Evolutionary conservation across 306 rosid species (phyloP).

Genomic region (Argentina anserina): DNA sequence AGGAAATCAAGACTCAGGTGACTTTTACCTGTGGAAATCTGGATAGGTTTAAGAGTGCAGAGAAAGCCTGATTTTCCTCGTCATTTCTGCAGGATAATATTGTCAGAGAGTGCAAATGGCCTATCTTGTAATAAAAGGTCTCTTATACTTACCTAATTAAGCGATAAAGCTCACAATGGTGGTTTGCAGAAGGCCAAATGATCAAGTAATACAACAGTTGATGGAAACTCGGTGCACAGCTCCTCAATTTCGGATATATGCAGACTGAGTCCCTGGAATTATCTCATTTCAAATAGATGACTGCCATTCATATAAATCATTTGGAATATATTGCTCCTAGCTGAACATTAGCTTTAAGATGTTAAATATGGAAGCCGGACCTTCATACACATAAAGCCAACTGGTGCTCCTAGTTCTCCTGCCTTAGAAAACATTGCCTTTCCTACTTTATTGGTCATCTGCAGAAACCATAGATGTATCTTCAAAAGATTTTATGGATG

Average conservation of each 20-base stretch:
- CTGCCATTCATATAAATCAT: not conserved
- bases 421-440: constrained; percentile 66
- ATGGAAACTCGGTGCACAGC: constrained; percentile 77
- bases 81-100: constrained; percentile 56
- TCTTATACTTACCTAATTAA: not conserved
- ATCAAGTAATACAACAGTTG: constrained; percentile 71
- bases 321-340: not conserved
- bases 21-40: constrained; percentile 76
- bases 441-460: constrained; percentile 91
- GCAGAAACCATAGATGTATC: constrained; percentile 18
- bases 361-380: constrained; percentile 21
- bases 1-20: not conserved
- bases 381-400: constrained; percentile 91
- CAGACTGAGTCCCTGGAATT: constrained; percentile 62
- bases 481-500: not conserved
- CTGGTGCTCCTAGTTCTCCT: constrained; percentile 80
- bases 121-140: not conserved
- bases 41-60: constrained; percentile 64
- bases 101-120: not conserved
- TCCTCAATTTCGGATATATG: constrained; percentile 83
- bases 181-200: constrained; percentile 90
- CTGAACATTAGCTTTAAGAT: not conserved
- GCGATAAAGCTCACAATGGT: constrained; percentile 51
- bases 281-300: not conserved
- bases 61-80: constrained; percentile 54